Evolutionary conservation across 345 rosid genomes (phyloP).

Genomic region (Noccaea bulbosa): DNA sequence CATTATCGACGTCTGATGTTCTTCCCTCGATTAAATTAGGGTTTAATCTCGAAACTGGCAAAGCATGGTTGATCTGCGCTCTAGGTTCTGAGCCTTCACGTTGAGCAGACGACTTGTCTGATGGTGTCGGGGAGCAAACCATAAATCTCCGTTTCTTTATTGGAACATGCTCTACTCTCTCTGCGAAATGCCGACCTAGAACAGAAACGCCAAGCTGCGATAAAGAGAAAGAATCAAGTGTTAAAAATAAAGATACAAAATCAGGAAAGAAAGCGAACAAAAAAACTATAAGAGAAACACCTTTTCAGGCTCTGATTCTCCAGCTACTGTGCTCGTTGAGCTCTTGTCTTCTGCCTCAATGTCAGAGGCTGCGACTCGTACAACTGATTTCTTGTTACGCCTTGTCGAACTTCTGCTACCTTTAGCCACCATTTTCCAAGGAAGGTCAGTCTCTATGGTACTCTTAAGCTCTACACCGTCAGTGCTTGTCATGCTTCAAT

Average conservation of each 20-base stretch:
- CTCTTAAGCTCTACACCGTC: conserved; percentile 46
- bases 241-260: background rate
- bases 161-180: conserved; percentile 53
- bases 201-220: conserved; percentile 63
- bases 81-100: conserved; percentile 33
- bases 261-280: background rate
- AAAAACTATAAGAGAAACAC: conserved; percentile 30
- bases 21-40: conserved; percentile 17
- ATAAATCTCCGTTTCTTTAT: conserved; percentile 56
- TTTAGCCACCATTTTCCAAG: conserved; percentile 57
- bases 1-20: conserved; percentile 17
- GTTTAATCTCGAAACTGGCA: conserved; percentile 16
- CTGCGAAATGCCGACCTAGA: conserved; percentile 54
- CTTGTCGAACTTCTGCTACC: conserved; percentile 52
- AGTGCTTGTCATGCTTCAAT: conserved; percentile 50
- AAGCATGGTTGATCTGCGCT: conserved; percentile 14
- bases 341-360: conserved; percentile 39
- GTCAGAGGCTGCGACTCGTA: conserved; percentile 35
- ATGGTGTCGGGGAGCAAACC: conserved; percentile 42
- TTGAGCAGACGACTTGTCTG: conserved; percentile 25
- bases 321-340: conserved; percentile 22
- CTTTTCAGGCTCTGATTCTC: conserved; percentile 59
- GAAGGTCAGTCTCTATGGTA: conserved; percentile 27
- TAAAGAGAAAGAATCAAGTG: background rate
- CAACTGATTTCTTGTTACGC: conserved; percentile 47